A percentile compares a stretch with the other conserved stretches of the same genome.
phyloP scores from a whole-genome alignment of 768 basidiomycete genomes.

The Crepidotus variabilis region DNA sequence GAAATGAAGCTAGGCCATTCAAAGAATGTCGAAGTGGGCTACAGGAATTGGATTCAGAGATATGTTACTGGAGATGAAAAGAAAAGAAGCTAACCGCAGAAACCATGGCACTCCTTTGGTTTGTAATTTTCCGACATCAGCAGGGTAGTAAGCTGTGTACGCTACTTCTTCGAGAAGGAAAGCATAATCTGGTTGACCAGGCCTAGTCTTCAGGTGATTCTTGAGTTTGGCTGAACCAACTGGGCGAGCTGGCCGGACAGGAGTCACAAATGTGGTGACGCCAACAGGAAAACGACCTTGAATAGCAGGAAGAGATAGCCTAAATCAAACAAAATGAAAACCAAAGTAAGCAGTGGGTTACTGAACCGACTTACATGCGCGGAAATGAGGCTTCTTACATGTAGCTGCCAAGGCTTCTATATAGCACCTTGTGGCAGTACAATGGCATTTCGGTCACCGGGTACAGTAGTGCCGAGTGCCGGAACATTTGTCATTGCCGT shows the following conservation, averaged over 20 bases:
- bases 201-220: slow-evolving; percentile 9
- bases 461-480: too few relatives aligned
- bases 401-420: too few relatives aligned
- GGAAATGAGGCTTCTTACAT: slow-evolving; percentile 1
- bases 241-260: slow-evolving; percentile 32
- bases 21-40: slow-evolving; percentile 45
- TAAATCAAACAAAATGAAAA: slow-evolving; percentile 10
- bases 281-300: slow-evolving; percentile 54
- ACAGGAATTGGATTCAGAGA: not conserved
- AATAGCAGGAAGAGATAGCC: slow-evolving; percentile 42
- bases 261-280: slow-evolving; percentile 52
- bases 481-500: too few relatives aligned
- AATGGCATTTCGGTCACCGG: too few relatives aligned
- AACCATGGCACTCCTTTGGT: slow-evolving; percentile 54
- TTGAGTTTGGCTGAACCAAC: slow-evolving; percentile 41
- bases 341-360: not conserved
- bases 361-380: too few relatives aligned
- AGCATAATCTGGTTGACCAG: slow-evolving; percentile 32
- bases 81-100: slow-evolving; percentile 37
- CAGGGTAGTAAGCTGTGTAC: slow-evolving; percentile 66
- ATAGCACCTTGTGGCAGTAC: too few relatives aligned
- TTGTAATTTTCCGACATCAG: slow-evolving; percentile 29
- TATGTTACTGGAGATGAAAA: not conserved
- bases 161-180: slow-evolving; percentile 57
- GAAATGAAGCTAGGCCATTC: slow-evolving; percentile 45